These are phyloP conservation scores for Crataegus laevigata DNA, from an alignment of 306 rosid species.

Conservation along the genomic window DNA sequence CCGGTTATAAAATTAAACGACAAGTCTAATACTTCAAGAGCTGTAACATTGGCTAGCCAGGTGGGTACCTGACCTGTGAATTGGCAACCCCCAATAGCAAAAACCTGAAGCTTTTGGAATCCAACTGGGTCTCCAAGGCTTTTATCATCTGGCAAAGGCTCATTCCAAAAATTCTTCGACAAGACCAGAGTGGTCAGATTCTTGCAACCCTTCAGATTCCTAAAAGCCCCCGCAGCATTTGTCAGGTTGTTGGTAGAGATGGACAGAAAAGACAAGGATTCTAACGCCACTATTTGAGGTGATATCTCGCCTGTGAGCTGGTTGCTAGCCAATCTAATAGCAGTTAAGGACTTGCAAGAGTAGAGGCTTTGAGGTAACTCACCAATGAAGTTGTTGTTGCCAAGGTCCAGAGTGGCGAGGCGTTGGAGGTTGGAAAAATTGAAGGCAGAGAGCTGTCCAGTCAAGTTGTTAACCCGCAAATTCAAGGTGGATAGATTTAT, in stretches of 20 bases:
- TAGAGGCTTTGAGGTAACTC: constrained; percentile 64
- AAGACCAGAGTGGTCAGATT: constrained; percentile 64
- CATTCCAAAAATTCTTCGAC: constrained; percentile 42
- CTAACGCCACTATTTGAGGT: constrained; percentile 43
- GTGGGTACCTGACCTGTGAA: constrained; percentile 66
- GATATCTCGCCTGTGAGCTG: constrained; percentile 57
- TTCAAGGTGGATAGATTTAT: constrained; percentile 57
- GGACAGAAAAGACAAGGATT: constrained; percentile 64
- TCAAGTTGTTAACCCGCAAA: constrained; percentile 64
- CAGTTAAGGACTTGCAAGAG: constrained; percentile 65
- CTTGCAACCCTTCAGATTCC: constrained; percentile 51
- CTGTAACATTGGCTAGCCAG: constrained; percentile 59
- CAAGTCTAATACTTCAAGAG: constrained; percentile 68
- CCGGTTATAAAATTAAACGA: constrained; percentile 55
- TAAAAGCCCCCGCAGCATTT: constrained; percentile 56
- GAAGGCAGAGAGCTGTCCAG: constrained; percentile 56
- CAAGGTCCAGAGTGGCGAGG: constrained; percentile 70
- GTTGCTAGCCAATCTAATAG: constrained; percentile 67
- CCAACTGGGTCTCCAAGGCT: constrained; percentile 37
- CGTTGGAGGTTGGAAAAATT: constrained; percentile 50
- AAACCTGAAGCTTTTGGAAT: constrained; percentile 63
- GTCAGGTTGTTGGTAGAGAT: constrained; percentile 55
- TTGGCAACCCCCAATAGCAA: constrained; percentile 66
- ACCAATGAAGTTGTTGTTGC: constrained; percentile 65
- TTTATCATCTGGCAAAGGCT: constrained; percentile 47